Evolutionary conservation across 768 basidiomycete genomes (phyloP), one percentile per base, ranked within the genome.

Genomic region (Cyathus striatus): DNA sequence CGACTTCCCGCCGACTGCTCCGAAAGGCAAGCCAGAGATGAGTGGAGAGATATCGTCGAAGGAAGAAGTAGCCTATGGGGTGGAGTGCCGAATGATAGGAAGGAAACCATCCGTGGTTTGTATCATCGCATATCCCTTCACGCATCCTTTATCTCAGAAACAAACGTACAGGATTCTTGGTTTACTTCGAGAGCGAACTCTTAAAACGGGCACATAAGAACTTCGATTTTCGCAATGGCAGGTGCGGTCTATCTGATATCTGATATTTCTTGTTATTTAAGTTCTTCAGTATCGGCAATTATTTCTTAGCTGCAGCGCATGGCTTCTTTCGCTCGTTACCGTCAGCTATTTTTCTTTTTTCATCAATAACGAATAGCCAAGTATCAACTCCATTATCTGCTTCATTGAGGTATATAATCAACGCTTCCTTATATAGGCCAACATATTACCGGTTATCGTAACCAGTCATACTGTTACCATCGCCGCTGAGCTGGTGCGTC

Each of bases 391-490:
- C 20, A 18, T 4, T 43, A 6, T 36, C 9, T 32, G 17, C n/a
- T 41, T 32, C 20, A 6, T 32, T 14, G 14, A 4, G 18, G 25
- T 17, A 24, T 24, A 39, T 30, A 22, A 17, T 16, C 24, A 20
- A 24, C 40, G 41, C 37, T 22, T 44, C 37, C 23, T 18, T 44
- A 5, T 45, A 6, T 38, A 75, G 75, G 84, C 89, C 9, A 78
- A 83, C 47, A 94, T 98, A 44, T 67, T 95, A 2, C 94, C 94
- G 0, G 90, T 84, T 3, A 86, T 98, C 49, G 81, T 94, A 30
- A 98, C 94, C 10, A 94, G 91, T 61, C 90, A 91, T 59, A 92
- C 88, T 0, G 90, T 92, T n/a, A 96, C 93, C 12, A 92, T 98
- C 48, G 90, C 92, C 27, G 91, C 86, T 18, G 86, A 94, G 62